Evolutionary conservation across 768 basidiomycete species (phyloP), one percentile per base, ranked within the genome.

Genomic region (Russula earlei): DNA sequence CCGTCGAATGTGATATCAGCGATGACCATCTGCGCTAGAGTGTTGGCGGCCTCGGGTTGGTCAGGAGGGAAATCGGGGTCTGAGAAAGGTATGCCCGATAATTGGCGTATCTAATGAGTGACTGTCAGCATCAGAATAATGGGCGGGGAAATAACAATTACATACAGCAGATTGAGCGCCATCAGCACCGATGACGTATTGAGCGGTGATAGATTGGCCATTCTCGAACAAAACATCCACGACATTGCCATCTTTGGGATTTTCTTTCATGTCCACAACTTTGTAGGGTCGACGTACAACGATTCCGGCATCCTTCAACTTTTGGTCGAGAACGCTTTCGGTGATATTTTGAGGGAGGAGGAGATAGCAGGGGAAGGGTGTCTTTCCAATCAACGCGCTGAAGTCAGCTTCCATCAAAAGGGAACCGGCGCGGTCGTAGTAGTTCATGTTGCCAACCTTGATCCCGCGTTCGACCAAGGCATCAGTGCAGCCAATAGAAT

Each of bases 171-270:
- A 81, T 54, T 64, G 70, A 1, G 76, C 67, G 4, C 80, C 79
- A 61, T 82, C 79, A 5, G 79, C 77, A 24, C 75, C 79, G 27
- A 80, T 60, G 4, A 80, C 72, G 62, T 77, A 79, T 33, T 70
- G 71, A 14, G 78, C 65, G 4, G 64, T 70, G 34, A 80, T 70
- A 12, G 67, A 62, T 33, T 70, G 70, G 4, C 79, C 78, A 43
- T 72, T 69, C 29, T 79, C 76, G 58, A 81, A 78, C 0, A 64
- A 61, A n/a, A 76, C 77, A 15, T 76, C 70, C 8, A 63, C 69
- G 12, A 73, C 24, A 9, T 63, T 64, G 12, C 55, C 8, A 36
- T 72, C 65, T 19, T 60, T 57, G 11, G 60, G 52, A 41, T 68
- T 71, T 7, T 61, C 59, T 48, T 64, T 67, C 51, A 79, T 52